Conservation (phyloP, 768 basidiomycete genomes). For the Termitomyces sp. region DNA sequence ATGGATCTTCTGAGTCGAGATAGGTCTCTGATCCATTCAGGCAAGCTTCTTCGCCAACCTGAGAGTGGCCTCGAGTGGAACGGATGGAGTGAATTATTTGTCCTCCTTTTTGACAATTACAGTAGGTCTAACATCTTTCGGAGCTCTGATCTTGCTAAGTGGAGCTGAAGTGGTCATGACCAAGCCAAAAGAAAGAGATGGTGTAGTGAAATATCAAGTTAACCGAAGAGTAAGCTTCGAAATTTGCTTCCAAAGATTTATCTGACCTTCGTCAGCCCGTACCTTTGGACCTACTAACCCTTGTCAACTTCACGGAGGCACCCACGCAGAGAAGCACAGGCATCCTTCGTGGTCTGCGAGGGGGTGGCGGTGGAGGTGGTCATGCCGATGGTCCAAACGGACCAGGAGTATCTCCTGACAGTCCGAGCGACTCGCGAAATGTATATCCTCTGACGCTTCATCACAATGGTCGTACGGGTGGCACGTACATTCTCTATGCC, state of each 20-base stretch:
- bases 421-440: conserved; percentile 57
- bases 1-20: conserved; percentile 86
- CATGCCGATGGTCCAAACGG: conserved; percentile 21
- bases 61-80: conserved; percentile 86
- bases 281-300: conserved; percentile 83
- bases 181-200: conserved; percentile 76
- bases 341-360: conserved; percentile 60
- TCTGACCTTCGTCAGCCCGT: conserved; percentile 59
- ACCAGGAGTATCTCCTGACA: conserved; percentile 28
- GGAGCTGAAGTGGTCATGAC: conserved; percentile 76
- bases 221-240: conserved; percentile 60
- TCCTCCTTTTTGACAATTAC: conserved; percentile 94
- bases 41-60: conserved; percentile 80
- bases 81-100: conserved; percentile 86
- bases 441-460: conserved; percentile 88
- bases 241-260: background rate
- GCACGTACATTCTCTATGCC: conserved; percentile 82
- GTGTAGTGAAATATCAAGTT: conserved; percentile 70
- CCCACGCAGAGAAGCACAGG: conserved; percentile 72
- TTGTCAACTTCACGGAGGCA: conserved; percentile 78
- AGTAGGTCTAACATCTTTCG: conserved; percentile 36
- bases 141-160: conserved; percentile 5
- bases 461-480: conserved; percentile 85
- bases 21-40: conserved; percentile 78
- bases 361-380: conserved; percentile 28